phyloP scores from a whole-genome alignment of 768 basidiomycete species.

The Lactarius tabidus region DNA sequence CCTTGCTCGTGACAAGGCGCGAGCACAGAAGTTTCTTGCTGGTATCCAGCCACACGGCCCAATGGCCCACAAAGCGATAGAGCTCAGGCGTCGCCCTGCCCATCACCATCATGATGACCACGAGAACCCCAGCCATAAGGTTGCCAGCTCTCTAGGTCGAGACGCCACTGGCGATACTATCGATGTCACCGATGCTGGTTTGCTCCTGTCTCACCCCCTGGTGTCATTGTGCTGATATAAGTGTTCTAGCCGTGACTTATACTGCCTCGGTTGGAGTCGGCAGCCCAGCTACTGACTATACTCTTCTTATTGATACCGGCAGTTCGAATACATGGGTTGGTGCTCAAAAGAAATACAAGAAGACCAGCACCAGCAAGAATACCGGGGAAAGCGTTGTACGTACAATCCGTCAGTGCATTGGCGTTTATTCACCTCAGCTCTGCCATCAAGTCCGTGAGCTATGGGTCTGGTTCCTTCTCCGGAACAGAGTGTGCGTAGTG shows the following conservation, averaged over 20 bases:
- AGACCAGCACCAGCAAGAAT: conserved; percentile 43
- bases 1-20: conserved; percentile 48
- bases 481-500: conserved; percentile 26
- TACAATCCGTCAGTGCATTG: conserved; percentile 23
- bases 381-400: conserved; percentile 37
- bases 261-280: conserved; percentile 51
- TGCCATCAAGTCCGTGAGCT: conserved; percentile 34
- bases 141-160: conserved; percentile 8
- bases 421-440: conserved; percentile 46
- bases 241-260: conserved; percentile 46
- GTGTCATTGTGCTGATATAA: not conserved
- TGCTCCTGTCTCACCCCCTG: not conserved
- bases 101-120: conserved; percentile 30
- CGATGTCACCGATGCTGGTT: conserved; percentile 55
- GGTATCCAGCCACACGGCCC: conserved; percentile 56
- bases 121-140: not conserved
- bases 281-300: conserved; percentile 45
- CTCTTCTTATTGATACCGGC: conserved; percentile 58
- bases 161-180: conserved; percentile 35
- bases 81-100: conserved; percentile 29
- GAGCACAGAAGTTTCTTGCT: conserved; percentile 52
- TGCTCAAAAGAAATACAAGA: conserved; percentile 43
- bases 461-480: conserved; percentile 21
- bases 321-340: conserved; percentile 57
- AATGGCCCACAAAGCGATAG: conserved; percentile 29